Conservation (phyloP, 2,329 filamentous ascomycete genomes). For the Penicillium sp. region DNA sequence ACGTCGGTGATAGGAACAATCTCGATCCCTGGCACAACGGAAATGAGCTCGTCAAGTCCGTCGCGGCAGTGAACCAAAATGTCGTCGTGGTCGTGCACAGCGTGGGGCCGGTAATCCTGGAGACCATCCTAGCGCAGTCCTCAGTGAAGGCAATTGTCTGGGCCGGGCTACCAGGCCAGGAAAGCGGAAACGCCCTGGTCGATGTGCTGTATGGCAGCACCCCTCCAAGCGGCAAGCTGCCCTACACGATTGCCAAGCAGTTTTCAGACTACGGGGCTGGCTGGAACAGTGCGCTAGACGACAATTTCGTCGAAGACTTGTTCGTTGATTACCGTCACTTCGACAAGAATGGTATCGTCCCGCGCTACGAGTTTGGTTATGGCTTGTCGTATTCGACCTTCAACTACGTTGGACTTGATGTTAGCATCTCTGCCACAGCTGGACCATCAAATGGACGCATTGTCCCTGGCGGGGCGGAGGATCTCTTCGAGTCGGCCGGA, state of each 20-base stretch:
- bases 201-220: constrained; percentile 49
- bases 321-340: constrained; percentile 59
- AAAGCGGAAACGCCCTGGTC: constrained; percentile 48
- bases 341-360: constrained; percentile 50
- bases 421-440: constrained; percentile 52
- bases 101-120: constrained; percentile 60
- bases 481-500: constrained; percentile 55
- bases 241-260: constrained; percentile 61
- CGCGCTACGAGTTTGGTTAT: constrained; percentile 58
- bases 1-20: constrained; percentile 55
- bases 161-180: constrained; percentile 63
- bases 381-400: constrained; percentile 59
- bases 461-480: constrained; percentile 49
- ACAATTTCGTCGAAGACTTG: constrained; percentile 53
- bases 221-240: constrained; percentile 56
- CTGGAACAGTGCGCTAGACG: constrained; percentile 14
- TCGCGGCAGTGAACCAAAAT: constrained; percentile 59
- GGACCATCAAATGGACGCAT: constrained; percentile 5
- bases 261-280: constrained; percentile 51
- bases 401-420: constrained; percentile 45
- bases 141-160: constrained; percentile 66
- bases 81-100: constrained; percentile 67
- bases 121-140: constrained; percentile 61
- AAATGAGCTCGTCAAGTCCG: constrained; percentile 51
- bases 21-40: constrained; percentile 50